These are phyloP conservation scores for Sporisorium reilianum DNA, from an alignment of 1,284 basidiomycete species.

Conservation along the genomic window DNA sequence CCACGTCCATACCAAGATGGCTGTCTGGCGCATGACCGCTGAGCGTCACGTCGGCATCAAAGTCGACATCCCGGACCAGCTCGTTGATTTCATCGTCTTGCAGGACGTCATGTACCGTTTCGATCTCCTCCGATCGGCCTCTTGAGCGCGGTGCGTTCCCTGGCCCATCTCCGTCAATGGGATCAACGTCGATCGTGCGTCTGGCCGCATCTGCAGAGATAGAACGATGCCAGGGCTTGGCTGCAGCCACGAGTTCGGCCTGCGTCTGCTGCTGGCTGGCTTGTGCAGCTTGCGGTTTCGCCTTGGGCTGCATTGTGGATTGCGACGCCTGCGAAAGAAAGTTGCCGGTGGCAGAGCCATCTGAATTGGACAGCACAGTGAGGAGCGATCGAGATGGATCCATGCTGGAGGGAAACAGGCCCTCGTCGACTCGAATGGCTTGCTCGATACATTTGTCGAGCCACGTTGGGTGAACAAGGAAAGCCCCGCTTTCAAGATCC, in stretches of 20 bases:
- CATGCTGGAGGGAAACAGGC: slow-evolving; percentile 41
- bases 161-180: not conserved
- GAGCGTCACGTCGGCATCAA: slow-evolving; percentile 40
- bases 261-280: slow-evolving; percentile 19
- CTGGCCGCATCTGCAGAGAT: slow-evolving; percentile 39
- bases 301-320: slow-evolving; percentile 2
- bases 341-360: slow-evolving; percentile 39
- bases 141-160: not conserved
- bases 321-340: slow-evolving; percentile 45
- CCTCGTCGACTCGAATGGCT: slow-evolving; percentile 39
- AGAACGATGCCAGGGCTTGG: slow-evolving; percentile 48
- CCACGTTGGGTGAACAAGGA: slow-evolving; percentile 48
- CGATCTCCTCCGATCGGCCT: slow-evolving; percentile 26
- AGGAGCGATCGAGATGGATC: slow-evolving; percentile 34
- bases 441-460: slow-evolving; percentile 49
- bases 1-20: not conserved
- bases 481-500: slow-evolving; percentile 10
- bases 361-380: slow-evolving; percentile 44
- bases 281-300: slow-evolving; percentile 4
- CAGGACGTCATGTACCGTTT: not conserved
- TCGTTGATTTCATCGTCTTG: not conserved
- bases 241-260: slow-evolving; percentile 34
- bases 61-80: not conserved
- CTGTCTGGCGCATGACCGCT: slow-evolving; percentile 10
- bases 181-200: not conserved